Percentiles rank a stretch among this genome's conserved stretches.
phyloP scores from a whole-genome alignment of 805 yeast genomes.

The Teunomyces panamensis region DNA sequence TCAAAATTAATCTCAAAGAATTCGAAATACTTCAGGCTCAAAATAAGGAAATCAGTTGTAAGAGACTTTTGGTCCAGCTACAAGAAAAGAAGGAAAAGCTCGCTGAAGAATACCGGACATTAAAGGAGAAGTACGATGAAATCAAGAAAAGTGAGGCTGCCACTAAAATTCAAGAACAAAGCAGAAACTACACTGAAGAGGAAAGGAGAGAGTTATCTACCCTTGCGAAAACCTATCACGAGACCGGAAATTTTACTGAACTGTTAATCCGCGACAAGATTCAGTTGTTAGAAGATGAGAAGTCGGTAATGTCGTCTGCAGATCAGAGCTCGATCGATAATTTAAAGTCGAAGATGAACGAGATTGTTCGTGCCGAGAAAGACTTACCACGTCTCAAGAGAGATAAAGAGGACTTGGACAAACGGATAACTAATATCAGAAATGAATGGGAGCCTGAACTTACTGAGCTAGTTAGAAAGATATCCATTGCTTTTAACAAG shows the following conservation, averaged over 20 bases:
- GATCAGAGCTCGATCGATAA: constrained; percentile 37
- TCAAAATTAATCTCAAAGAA: constrained; percentile 12
- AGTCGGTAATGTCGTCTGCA: constrained; percentile 33
- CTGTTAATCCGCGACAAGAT: constrained; percentile 37
- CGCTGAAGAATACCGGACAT: constrained; percentile 28
- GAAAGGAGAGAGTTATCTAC: constrained; percentile 36
- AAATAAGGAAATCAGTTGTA: constrained; percentile 20
- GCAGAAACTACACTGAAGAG: constrained; percentile 35
- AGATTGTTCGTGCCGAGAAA: constrained; percentile 30
- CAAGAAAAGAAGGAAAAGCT: constrained; percentile 24
- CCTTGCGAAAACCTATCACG: constrained; percentile 38
- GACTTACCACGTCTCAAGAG: constrained; percentile 36
- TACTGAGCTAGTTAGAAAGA: constrained; percentile 46
- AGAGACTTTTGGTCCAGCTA: constrained; percentile 24
- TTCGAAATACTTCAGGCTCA: constrained; percentile 13
- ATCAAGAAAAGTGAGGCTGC: constrained; percentile 42
- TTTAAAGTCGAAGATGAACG: constrained; percentile 37
- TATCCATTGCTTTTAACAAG: constrained; percentile 62
- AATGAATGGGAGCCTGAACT: constrained; percentile 63
- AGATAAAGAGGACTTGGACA: constrained; percentile 25
- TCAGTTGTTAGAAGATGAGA: constrained; percentile 46
- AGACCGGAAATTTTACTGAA: constrained; percentile 36
- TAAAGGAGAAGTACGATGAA: constrained; percentile 33
- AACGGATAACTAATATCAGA: constrained; percentile 37
- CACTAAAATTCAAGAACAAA: constrained; percentile 32